These are phyloP conservation scores for Medicago ruthenica DNA, from an alignment of 306 rosid species.

Conservation along the genomic window DNA sequence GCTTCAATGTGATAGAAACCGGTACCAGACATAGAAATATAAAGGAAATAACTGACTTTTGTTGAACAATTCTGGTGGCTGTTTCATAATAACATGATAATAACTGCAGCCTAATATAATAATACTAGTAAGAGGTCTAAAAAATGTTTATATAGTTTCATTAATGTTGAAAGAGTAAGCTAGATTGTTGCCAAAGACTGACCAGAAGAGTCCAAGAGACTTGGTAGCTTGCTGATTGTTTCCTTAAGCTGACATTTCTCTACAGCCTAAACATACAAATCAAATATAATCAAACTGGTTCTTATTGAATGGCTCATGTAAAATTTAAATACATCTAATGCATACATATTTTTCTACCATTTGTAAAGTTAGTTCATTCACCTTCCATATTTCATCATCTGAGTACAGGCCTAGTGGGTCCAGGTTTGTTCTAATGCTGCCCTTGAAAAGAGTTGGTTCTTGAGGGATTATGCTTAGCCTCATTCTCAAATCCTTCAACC, in stretches of 20 bases:
- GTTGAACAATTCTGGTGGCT: too few species aligned
- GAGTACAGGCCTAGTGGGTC: slow-evolving; percentile 29
- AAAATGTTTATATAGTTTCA: too few species aligned
- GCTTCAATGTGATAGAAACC: background rate
- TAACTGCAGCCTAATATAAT: too few species aligned
- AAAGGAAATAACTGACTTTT: too few species aligned
- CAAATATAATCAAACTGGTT: background rate
- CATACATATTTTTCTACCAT: background rate
- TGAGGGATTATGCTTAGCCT: slow-evolving; percentile 66
- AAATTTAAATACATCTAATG: background rate
- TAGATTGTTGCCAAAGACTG: slow-evolving; percentile 36
- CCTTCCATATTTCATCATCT: slow-evolving; percentile 82
- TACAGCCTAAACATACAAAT: background rate
- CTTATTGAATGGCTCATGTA: background rate
- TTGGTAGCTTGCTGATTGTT: background rate
- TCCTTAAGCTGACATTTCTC: slow-evolving; percentile 9
- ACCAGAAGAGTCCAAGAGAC: slow-evolving; percentile 53
- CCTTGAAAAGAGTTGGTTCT: background rate
- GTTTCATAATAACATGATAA: too few species aligned
- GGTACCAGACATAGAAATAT: too few species aligned
- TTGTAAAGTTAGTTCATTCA: slow-evolving; percentile 35
- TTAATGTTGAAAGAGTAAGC: too few species aligned
- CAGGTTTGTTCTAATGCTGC: background rate
- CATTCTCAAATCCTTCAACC: slow-evolving; percentile 74
- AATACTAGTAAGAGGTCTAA: too few species aligned